Conservation (phyloP, 2,329 filamentous ascomycete species). For the Aspergillus pseudoglaucus region DNA sequence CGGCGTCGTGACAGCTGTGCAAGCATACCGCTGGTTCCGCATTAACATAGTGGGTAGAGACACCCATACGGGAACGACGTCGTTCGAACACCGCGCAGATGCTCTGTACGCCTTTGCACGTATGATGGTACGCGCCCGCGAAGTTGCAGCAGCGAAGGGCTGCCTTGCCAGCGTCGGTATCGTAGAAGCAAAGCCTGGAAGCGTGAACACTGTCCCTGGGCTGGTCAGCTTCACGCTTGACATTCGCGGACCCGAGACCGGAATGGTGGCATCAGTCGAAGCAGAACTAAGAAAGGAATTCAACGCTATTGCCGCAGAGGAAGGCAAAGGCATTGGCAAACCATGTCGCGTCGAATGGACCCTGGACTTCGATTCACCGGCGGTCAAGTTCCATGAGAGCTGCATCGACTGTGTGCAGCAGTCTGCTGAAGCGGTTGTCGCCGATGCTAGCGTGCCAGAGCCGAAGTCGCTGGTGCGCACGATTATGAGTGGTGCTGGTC, state of each 20-base stretch:
- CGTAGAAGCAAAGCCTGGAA: slow-evolving; percentile 58
- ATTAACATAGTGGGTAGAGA: slow-evolving; percentile 61
- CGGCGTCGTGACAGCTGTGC: slow-evolving; percentile 65
- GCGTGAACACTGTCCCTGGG: slow-evolving; percentile 68
- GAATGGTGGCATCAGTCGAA: slow-evolving; percentile 53
- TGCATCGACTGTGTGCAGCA: slow-evolving; percentile 61
- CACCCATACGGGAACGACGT: slow-evolving; percentile 69
- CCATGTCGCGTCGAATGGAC: slow-evolving; percentile 52
- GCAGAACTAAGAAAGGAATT: slow-evolving; percentile 53
- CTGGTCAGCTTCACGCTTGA: slow-evolving; percentile 63
- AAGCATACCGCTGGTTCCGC: slow-evolving; percentile 69
- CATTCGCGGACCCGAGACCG: slow-evolving; percentile 55
- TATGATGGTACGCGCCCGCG: slow-evolving; percentile 61
- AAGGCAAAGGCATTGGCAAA: slow-evolving; percentile 47
- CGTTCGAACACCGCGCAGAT: slow-evolving; percentile 59
- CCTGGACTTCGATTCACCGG: slow-evolving; percentile 55
- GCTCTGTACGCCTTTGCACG: slow-evolving; percentile 61
- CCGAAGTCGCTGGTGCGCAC: slow-evolving; percentile 40
- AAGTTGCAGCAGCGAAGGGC: slow-evolving; percentile 52
- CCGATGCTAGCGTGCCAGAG: slow-evolving; percentile 31
- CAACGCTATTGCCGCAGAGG: slow-evolving; percentile 51
- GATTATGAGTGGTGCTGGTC: slow-evolving; percentile 60
- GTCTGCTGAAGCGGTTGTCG: slow-evolving; percentile 53
- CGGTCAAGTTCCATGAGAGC: slow-evolving; percentile 59
- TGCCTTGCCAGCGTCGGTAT: slow-evolving; percentile 67